Evolutionary conservation across 2,329 filamentous ascomycete genomes (phyloP).

Genomic region (Pyrenophora seminiperda): DNA sequence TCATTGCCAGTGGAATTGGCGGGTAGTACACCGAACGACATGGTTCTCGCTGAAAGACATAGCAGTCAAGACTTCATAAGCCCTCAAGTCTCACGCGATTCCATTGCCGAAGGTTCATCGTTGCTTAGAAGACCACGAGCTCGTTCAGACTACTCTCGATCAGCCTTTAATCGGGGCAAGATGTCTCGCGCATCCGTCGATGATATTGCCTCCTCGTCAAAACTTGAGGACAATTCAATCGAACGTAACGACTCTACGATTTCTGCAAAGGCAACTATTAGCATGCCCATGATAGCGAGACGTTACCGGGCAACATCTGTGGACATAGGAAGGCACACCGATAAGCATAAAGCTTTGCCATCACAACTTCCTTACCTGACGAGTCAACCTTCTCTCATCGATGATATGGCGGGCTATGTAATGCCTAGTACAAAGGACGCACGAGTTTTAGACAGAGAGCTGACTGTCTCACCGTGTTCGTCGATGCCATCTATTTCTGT

Average conservation of each 20-base stretch:
- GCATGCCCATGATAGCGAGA: constrained; percentile 21
- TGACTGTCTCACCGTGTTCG: background rate
- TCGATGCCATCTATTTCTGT: constrained; percentile 10
- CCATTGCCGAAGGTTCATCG: background rate
- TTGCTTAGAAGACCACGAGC: constrained; percentile 4
- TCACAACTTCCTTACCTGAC: constrained; percentile 24
- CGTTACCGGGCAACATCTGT: constrained; percentile 25
- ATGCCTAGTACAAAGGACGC: constrained; percentile 17
- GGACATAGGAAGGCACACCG: constrained; percentile 18
- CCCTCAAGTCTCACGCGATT: constrained; percentile 1
- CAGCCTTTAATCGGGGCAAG: background rate
- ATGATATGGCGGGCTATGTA: constrained; percentile 32
- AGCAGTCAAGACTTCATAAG: constrained; percentile 16
- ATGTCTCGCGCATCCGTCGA: constrained; percentile 7
- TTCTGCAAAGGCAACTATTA: constrained; percentile 19
- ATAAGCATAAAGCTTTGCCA: constrained; percentile 26
- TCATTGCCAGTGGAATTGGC: constrained; percentile 31
- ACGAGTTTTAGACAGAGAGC: constrained; percentile 1
- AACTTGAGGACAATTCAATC: constrained; percentile 19
- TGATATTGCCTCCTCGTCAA: constrained; percentile 7
- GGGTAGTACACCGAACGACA: constrained; percentile 36
- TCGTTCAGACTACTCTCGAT: constrained; percentile 4
- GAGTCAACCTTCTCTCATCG: constrained; percentile 29
- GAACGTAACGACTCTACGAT: constrained; percentile 26
- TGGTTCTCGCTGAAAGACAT: constrained; percentile 16